Evolutionary conservation across 108 stramenopile species (phyloP).

Genomic region (Stephanodiscus triporus): DNA sequence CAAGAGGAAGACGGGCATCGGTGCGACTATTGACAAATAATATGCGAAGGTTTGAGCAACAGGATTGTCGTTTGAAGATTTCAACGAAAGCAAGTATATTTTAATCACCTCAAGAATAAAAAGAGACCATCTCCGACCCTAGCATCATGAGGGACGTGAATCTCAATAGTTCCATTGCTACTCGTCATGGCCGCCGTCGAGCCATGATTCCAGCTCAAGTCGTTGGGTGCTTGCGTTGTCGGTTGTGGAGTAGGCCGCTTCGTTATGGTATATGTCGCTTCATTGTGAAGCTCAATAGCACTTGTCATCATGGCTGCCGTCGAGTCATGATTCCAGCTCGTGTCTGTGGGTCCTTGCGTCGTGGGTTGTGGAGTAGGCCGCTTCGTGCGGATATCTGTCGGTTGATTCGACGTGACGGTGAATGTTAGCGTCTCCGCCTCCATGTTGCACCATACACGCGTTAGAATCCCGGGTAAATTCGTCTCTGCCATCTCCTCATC

Average conservation of each 20-base stretch:
- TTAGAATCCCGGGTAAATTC: constrained; percentile 1
- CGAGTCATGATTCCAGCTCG: constrained; percentile 38
- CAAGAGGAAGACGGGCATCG: constrained; percentile 35
- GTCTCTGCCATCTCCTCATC: constrained; percentile 9
- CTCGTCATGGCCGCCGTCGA: constrained; percentile 24
- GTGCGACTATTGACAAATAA: constrained; percentile 26
- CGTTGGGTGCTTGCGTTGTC: too few relatives aligned
- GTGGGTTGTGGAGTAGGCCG: too few relatives aligned
- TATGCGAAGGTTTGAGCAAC: neutral
- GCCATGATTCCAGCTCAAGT: constrained; percentile 37
- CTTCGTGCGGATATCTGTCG: too few relatives aligned
- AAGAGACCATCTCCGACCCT: constrained; percentile 38
- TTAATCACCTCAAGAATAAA: constrained; percentile 9
- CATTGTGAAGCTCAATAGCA: constrained; percentile 22
- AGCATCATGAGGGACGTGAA: constrained; percentile 27
- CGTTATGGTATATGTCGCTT: too few relatives aligned
- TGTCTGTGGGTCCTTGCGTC: too few relatives aligned
- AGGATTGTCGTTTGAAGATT: too few relatives aligned
- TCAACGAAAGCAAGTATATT: neutral
- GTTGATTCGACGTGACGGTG: too few relatives aligned
- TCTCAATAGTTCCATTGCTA: constrained; percentile 22
- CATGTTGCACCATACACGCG: constrained; percentile 14
- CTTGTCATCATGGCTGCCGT: constrained; percentile 18
- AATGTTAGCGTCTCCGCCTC: neutral
- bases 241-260: too few relatives aligned